Percentiles rank a stretch among this genome's conserved stretches.
Evolutionary conservation across 1,284 basidiomycete genomes (phyloP).

Genomic region (Volvariella volvacea): DNA sequence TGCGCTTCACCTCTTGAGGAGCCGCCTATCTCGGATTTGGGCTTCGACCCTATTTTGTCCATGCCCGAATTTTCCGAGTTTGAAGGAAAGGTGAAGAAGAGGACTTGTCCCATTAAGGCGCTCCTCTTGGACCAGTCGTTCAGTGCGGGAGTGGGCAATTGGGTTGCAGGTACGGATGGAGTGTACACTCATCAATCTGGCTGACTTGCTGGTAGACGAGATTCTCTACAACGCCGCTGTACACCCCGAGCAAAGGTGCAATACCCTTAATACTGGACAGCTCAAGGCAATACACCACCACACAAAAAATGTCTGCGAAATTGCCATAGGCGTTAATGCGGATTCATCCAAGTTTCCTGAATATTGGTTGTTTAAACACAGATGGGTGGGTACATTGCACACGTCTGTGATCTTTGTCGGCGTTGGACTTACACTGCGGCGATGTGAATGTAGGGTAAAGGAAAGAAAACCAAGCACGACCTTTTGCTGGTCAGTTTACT

Average conservation of each 20-base stretch:
- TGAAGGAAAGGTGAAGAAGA: slow-evolving; percentile 39
- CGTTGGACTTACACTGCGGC: slow-evolving; percentile 7
- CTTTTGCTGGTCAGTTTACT: slow-evolving; percentile 30
- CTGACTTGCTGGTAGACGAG: slow-evolving; percentile 45
- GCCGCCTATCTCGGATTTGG: slow-evolving; percentile 64
- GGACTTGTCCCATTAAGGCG: slow-evolving; percentile 71
- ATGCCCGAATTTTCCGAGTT: slow-evolving; percentile 66
- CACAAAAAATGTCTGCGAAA: slow-evolving; percentile 51
- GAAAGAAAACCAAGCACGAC: slow-evolving; percentile 50
- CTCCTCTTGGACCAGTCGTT: slow-evolving; percentile 79
- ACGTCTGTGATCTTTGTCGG: neutral
- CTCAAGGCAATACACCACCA: slow-evolving; percentile 49
- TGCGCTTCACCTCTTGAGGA: slow-evolving; percentile 52
- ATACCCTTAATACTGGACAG: slow-evolving; percentile 47
- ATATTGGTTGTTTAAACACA: slow-evolving; percentile 66
- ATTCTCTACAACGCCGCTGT: slow-evolving; percentile 74
- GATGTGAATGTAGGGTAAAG: slow-evolving; percentile 50
- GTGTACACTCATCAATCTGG: slow-evolving; percentile 4
- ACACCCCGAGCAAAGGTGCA: slow-evolving; percentile 70
- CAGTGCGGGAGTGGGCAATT: slow-evolving; percentile 80
- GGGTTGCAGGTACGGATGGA: slow-evolving; percentile 60
- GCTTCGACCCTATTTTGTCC: slow-evolving; percentile 73
- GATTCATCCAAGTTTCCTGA: slow-evolving; percentile 67
- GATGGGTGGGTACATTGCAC: slow-evolving; percentile 43
- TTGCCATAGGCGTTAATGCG: slow-evolving; percentile 68